Base-by-base conservation (phyloP, 345 rosid genomes). In the Eucalyptus paniculata region DNA sequence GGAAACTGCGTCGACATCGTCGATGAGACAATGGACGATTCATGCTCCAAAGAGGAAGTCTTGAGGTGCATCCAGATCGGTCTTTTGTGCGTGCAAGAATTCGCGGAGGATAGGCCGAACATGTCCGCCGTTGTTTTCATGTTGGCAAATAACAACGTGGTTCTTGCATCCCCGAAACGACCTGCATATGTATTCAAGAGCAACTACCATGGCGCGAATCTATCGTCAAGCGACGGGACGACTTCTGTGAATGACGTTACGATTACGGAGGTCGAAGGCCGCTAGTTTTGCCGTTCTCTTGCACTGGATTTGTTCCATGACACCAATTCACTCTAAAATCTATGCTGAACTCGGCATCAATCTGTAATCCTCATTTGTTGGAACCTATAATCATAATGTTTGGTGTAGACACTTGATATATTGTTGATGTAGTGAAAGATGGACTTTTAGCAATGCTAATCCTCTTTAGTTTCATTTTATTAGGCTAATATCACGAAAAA, bases 81-180 rank as follows among this genome's bases (percentile, higher is more conserved):
- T 86, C 92, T 97, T 18, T 81, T 97, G 90, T 95, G 97, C 56
- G 96, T 95, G 69, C 97, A 97, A 93, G 96, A 97, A 88, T 81
- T 58, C 7, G 92, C 95, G 50, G 65, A 49, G 30, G 96, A 95
- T 26, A 67, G 96, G 53, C 95, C 94, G 30, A 90, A 90, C 8
- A 96, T 95, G 98, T 92, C 94, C 10, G 8, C 92, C 6, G 95
- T 94, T 23, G 89, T 94, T n/a, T 88, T 92, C 89, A 93, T 96
- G 97, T 87, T 96, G 83, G 89, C 83, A 21, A 72, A 91, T 4
- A 92, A 91, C 50, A 93, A 89, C 40, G 89, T 89, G 8, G 54
- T 24, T 88, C 94, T 94, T 58, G 93, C 96, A 1, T 51, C 83
- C 34, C 97, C 98, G 8, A 90, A 91, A 40, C 93, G 91, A 65